phyloP scores from a whole-genome alignment of 148 eudicot genomes.

The Rhododendron ovatum region DNA sequence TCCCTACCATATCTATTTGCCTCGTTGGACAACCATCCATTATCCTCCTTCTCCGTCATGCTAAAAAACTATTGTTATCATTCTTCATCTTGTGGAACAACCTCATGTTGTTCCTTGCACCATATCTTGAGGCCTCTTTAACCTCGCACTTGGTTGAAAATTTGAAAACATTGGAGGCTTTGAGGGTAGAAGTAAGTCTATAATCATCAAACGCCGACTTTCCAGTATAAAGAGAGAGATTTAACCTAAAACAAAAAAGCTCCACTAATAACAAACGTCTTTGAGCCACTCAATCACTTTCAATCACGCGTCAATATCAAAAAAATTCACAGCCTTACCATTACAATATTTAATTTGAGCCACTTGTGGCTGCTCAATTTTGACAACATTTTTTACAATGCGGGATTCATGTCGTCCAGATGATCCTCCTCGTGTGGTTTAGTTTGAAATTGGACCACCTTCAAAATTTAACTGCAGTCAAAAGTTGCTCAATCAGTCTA shows the following conservation, averaged over 20 bases:
- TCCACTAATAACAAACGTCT: neutral
- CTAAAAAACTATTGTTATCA: neutral
- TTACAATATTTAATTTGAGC: slow-evolving; percentile 6
- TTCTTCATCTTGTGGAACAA: no score
- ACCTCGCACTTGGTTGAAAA: neutral
- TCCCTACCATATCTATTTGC: neutral
- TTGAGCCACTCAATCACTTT: neutral
- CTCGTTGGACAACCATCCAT: neutral
- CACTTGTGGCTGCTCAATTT: no score
- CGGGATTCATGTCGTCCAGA: no score
- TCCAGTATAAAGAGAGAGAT: slow-evolving; percentile 23
- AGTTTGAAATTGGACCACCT: no score
- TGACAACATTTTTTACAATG: no score
- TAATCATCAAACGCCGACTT: neutral
- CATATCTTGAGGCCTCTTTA: no score
- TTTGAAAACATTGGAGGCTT: neutral
- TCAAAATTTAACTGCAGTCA: no score
- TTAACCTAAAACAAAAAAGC: slow-evolving; percentile 34
- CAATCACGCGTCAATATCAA: neutral
- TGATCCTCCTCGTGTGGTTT: no score
- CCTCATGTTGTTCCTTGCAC: no score
- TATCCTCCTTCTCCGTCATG: neutral
- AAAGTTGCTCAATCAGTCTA: no score
- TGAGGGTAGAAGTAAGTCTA: neutral
- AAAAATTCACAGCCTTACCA: slow-evolving; percentile 21